Evolutionary conservation across 23 red algal genomes (phyloP).

Genomic region (Gracilariopsis chorda): DNA sequence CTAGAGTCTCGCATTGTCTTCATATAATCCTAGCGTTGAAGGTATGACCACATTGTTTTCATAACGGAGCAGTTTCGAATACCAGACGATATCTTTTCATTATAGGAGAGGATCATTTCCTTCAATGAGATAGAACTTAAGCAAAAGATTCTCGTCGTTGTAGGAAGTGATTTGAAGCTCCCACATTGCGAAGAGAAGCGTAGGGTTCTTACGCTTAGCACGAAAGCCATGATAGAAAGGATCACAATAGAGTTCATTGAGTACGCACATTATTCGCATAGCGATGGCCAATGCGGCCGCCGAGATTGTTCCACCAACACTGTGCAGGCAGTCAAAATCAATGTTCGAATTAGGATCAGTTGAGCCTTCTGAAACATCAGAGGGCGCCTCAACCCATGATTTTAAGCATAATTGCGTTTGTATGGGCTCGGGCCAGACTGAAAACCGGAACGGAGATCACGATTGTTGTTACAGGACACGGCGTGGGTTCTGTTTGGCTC

Average conservation of each 20-base stretch:
- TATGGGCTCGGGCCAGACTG: neutral
- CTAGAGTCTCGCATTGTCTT: neutral
- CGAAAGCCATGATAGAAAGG: constrained; percentile 14
- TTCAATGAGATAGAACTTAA: neutral
- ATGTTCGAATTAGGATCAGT: constrained; percentile 27
- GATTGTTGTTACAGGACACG: neutral
- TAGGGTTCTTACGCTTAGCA: neutral
- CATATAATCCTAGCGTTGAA: neutral
- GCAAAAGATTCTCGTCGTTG: neutral
- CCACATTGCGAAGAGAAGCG: neutral
- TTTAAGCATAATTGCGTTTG: neutral
- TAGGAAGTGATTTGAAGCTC: neutral
- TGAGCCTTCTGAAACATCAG: neutral
- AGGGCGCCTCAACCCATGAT: neutral
- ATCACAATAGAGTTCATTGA: neutral
- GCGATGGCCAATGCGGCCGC: neutral
- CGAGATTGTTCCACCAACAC: neutral
- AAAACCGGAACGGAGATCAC: neutral
- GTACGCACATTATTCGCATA: too few relatives aligned
- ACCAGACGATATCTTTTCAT: too few relatives aligned
- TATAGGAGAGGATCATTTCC: neutral
- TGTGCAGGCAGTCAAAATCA: neutral
- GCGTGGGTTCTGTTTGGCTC: too few relatives aligned
- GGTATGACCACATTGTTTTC: neutral
- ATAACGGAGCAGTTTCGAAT: neutral